These are phyloP conservation scores for Penicillium italicum DNA, from an alignment of 2,329 filamentous ascomycete genomes.

Conservation along the genomic window DNA sequence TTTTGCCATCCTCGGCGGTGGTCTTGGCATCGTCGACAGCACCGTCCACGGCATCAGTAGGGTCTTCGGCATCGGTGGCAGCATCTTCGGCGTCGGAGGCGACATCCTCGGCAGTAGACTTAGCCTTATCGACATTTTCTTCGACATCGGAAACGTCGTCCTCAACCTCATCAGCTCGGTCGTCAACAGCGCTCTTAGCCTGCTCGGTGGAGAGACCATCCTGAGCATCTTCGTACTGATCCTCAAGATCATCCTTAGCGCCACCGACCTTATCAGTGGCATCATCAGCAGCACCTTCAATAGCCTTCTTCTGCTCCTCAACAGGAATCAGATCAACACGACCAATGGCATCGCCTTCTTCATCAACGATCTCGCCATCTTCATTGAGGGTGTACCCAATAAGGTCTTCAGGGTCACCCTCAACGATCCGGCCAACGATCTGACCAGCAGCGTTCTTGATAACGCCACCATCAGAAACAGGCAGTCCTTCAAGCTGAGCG, in stretches of 20 bases:
- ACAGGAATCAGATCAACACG: constrained; percentile 27
- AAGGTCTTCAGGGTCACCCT: constrained; percentile 41
- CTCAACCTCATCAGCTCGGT: constrained; percentile 22
- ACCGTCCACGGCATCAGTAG: constrained; percentile 22
- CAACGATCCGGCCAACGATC: constrained; percentile 38
- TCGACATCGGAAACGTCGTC: constrained; percentile 15
- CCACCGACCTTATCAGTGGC: constrained; percentile 48
- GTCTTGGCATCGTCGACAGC: constrained; percentile 26
- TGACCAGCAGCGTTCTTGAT: constrained; percentile 48
- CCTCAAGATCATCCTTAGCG: constrained; percentile 47
- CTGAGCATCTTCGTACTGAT: constrained; percentile 39
- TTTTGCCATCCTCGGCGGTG: constrained; percentile 3
- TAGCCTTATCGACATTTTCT: constrained; percentile 49
- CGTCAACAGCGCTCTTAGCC: constrained; percentile 12
- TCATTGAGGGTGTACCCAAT: constrained; percentile 42
- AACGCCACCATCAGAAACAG: constrained; percentile 53
- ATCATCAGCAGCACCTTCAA: constrained; percentile 46
- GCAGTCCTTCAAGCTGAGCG: constrained; percentile 35
- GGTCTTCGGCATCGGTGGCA: neutral
- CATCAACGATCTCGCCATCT: constrained; percentile 41
- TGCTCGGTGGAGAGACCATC: constrained; percentile 23
- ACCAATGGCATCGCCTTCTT: constrained; percentile 38
- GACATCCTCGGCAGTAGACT: constrained; percentile 44
- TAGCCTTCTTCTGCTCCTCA: constrained; percentile 29
- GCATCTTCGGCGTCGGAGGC: neutral